A percentile compares a stretch with the other conserved stretches of the same genome.
These are phyloP conservation scores for Globisporangium irregulare DNA, from an alignment of 352 stramenopile species.

Conservation along the genomic window DNA sequence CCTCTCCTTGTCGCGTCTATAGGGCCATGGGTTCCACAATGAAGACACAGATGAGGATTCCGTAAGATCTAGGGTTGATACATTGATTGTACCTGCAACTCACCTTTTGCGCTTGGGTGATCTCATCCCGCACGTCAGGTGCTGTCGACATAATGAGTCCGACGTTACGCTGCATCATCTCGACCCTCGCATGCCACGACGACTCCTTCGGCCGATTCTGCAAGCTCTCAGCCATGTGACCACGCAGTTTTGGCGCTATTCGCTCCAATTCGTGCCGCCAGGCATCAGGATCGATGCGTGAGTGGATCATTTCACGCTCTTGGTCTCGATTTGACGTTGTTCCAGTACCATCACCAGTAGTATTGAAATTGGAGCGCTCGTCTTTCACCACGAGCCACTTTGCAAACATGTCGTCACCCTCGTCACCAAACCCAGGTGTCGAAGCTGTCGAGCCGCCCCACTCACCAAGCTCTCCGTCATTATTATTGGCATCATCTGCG, in stretches of 20 bases:
- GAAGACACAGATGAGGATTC: neutral
- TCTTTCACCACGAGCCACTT: constrained; percentile 47
- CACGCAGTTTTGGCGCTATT: constrained; percentile 36
- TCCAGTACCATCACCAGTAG: neutral
- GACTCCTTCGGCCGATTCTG: constrained; percentile 18
- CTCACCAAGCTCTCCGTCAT: constrained; percentile 17
- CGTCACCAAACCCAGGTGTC: constrained; percentile 7
- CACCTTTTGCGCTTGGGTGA: constrained; percentile 27
- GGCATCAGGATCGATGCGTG: constrained; percentile 31
- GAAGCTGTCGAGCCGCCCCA: constrained; percentile 37
- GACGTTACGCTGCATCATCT: constrained; percentile 28
- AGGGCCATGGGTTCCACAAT: neutral
- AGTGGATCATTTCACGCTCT: constrained; percentile 37
- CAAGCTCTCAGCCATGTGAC: constrained; percentile 22
- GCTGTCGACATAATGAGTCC: constrained; percentile 17
- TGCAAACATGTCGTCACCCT: constrained; percentile 32
- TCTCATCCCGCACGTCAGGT: constrained; percentile 17
- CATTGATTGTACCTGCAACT: too few relatives aligned
- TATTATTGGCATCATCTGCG: constrained; percentile 20
- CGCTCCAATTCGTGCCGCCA: constrained; percentile 38
- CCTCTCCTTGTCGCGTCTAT: constrained; percentile 19
- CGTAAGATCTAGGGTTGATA: neutral
- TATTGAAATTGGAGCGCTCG: constrained; percentile 9
- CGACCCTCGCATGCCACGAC: constrained; percentile 28
- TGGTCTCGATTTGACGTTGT: constrained; percentile 1